Conservation (phyloP, 1,284 basidiomycete genomes). For the Leccinum griseonigrum region DNA sequence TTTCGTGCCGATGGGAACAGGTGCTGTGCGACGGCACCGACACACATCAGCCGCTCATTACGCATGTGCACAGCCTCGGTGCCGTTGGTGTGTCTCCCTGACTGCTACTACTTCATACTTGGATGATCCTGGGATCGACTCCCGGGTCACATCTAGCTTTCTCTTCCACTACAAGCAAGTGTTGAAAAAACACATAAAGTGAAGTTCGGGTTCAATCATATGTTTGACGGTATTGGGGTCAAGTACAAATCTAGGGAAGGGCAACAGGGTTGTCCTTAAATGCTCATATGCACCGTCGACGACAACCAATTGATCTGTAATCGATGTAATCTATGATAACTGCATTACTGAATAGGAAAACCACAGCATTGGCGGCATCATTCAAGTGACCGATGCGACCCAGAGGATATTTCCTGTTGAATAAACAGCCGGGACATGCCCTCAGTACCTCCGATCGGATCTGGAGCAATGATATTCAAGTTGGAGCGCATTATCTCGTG, state of each 20-base stretch:
- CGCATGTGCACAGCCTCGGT: not conserved
- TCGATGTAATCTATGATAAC: slow-evolving; percentile 76
- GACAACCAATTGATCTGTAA: slow-evolving; percentile 72
- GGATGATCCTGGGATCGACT: not conserved
- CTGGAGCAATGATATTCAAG: slow-evolving; percentile 79
- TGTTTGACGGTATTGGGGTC: slow-evolving; percentile 47
- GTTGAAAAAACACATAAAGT: not conserved
- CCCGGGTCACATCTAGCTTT: not conserved
- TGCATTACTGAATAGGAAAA: slow-evolving; percentile 90
- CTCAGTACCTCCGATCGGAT: slow-evolving; percentile 82
- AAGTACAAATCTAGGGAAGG: slow-evolving; percentile 67
- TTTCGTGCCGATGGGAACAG: slow-evolving; percentile 2
- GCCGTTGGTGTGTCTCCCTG: not conserved
- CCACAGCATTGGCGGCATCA: slow-evolving; percentile 79
- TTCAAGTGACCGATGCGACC: slow-evolving; percentile 65
- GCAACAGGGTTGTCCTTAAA: slow-evolving; percentile 46
- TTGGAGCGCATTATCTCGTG: slow-evolving; percentile 86
- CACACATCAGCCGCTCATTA: not conserved
- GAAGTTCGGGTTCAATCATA: slow-evolving; percentile 42
- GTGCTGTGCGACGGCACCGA: not conserved
- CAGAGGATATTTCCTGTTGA: slow-evolving; percentile 46
- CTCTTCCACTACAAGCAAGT: not conserved
- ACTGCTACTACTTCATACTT: not conserved
- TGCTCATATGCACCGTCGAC: slow-evolving; percentile 70
- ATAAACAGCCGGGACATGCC: slow-evolving; percentile 65